Evolutionary conservation across 2,329 filamentous ascomycete genomes (phyloP).

Genomic region (Elsinoe batatas): DNA sequence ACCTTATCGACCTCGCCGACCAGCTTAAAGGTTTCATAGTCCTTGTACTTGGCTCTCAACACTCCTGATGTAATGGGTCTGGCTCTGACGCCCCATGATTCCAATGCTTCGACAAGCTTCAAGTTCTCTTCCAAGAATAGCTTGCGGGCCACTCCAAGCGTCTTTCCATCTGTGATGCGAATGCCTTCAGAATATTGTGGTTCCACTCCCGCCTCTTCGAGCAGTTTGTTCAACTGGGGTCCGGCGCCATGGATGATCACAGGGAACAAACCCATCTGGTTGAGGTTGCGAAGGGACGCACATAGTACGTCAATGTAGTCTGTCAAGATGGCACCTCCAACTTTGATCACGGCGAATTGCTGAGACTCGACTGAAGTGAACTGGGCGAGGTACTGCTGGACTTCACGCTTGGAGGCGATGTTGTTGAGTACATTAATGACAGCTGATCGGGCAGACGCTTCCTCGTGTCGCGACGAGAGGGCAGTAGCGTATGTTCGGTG

Average conservation of each 20-base stretch:
- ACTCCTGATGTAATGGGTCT: constrained; percentile 83
- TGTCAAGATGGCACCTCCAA: constrained; percentile 89
- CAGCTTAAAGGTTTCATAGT: constrained; percentile 91
- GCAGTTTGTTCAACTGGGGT: constrained; percentile 84
- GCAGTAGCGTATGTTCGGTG: constrained; percentile 17
- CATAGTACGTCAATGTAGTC: constrained; percentile 89
- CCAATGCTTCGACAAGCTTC: constrained; percentile 80
- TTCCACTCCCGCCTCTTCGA: constrained; percentile 85
- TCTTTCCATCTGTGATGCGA: constrained; percentile 90
- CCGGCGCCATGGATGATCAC: constrained; percentile 93
- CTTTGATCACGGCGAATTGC: constrained; percentile 97
- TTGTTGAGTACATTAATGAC: constrained; percentile 88
- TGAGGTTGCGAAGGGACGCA: constrained; percentile 78
- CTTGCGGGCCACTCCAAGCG: constrained; percentile 77
- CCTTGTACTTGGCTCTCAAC: constrained; percentile 85
- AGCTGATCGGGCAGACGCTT: constrained; percentile 62
- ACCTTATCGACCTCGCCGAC: constrained; percentile 94
- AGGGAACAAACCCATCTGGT: constrained; percentile 88
- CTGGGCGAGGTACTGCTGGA: constrained; percentile 93
- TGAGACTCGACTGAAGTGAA: constrained; percentile 95
- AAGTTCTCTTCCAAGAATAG: constrained; percentile 94
- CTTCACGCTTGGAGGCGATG: constrained; percentile 91
- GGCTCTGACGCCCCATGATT: constrained; percentile 79
- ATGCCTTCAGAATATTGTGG: constrained; percentile 96
- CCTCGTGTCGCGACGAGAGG: constrained; percentile 29